Evolutionary conservation across 345 rosid species (phyloP).

Genomic region (Populus alba): DNA sequence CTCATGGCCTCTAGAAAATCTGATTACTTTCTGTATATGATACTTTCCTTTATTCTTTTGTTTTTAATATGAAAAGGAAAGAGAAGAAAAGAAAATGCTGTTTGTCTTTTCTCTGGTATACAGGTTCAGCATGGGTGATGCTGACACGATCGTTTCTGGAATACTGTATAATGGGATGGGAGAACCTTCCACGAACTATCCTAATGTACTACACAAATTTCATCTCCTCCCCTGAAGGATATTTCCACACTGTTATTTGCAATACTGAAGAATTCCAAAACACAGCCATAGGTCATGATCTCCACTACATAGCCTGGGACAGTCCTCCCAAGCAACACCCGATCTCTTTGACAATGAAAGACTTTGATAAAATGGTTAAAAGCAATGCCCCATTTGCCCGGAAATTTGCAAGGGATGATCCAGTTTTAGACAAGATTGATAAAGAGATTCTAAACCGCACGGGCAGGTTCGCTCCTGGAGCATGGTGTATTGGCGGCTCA

Average conservation of each 20-base stretch:
- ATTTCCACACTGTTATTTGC: conserved; percentile 89
- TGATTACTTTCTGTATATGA: background rate
- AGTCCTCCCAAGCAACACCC: conserved; percentile 95
- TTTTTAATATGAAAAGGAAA: no score
- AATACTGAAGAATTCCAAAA: conserved; percentile 54
- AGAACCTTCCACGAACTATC: conserved; percentile 74
- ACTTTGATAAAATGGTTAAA: conserved; percentile 72
- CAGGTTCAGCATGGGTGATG: conserved; percentile 93
- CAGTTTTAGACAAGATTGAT: conserved; percentile 76
- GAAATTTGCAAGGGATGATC: conserved; percentile 74
- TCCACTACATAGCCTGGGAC: conserved; percentile 97
- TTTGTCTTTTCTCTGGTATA: conserved; percentile 1
- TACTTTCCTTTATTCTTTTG: background rate
- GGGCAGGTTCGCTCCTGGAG: conserved; percentile 62
- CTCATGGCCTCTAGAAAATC: background rate
- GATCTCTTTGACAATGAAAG: conserved; percentile 52
- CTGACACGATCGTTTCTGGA: conserved; percentile 66
- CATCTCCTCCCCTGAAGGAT: conserved; percentile 93
- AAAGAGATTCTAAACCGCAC: conserved; percentile 65
- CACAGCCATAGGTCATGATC: conserved; percentile 75
- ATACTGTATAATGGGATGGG: conserved; percentile 91
- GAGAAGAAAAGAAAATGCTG: background rate
- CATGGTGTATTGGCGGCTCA: conserved; percentile 76
- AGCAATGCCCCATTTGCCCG: conserved; percentile 89
- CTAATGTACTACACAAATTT: conserved; percentile 86